Base-by-base conservation (phyloP, 1,284 basidiomycete species). In the Marasmius oreades region DNA sequence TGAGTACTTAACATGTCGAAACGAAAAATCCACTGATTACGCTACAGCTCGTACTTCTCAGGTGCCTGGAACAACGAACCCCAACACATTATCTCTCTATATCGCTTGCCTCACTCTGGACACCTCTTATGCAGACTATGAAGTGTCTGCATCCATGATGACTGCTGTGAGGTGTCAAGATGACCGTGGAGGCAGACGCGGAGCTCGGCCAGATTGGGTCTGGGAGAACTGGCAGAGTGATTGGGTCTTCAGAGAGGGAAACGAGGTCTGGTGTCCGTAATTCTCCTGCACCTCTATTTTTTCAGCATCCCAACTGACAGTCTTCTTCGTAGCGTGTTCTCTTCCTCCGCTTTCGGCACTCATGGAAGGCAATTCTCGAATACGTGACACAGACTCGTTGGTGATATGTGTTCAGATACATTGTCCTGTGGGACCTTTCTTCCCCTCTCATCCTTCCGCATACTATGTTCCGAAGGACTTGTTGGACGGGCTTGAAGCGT, bases 371-470 rank as follows among this genome's bases (percentile, higher is more conserved):
- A 50, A 86, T 61, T 68, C 77, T 0, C 72, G 79, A 48, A 82
- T 90, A 42, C 69, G 68, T 5, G 79, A 80, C 51, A 80, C 80
- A 0, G 82, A 90, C 63, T 86, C 85, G 1, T 80, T 89, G 55
- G 81, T 87, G 0, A 79, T 89, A 43, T 85, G 82, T 63, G 76
- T 89, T 3, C 87, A 89, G 63, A 84, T 89, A 37, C 85, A 88
- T 64, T 82, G 77, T 33, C 87, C 87, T 0, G 69, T 79, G 26
- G 84, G 87, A 1, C 82, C 84, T 3, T 81, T 80, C 63, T 81
- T 83, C 64, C 80, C 86, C 61, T 81, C 85, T 60, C 79, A 86
- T 66, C 82, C 88, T 44, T 79, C 81, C n/a, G 75, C 81, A 18
- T 80, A 82, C 62, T 82, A 86, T 65, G 79, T 88, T 26, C 82